phyloP scores from a whole-genome alignment of 2,329 filamentous ascomycete species.

The Nothophaeocryptopus gaeumannii region DNA sequence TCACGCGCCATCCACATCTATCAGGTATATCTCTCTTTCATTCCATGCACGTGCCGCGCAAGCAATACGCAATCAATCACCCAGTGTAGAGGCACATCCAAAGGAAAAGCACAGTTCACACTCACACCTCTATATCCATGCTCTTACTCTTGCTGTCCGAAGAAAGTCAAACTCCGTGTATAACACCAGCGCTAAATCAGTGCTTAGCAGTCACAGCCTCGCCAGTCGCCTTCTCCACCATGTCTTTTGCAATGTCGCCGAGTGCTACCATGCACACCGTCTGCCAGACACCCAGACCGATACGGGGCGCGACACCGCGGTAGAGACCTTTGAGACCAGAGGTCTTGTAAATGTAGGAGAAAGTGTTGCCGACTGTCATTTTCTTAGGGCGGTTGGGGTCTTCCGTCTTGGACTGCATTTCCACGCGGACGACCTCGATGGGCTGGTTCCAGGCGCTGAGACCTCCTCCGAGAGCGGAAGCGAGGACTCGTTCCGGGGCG shows the following conservation, averaged over 20 bases:
- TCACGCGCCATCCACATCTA: no score
- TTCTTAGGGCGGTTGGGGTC: constrained; percentile 99
- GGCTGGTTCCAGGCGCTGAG: constrained; percentile 98
- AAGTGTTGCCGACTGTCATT: constrained; percentile 85
- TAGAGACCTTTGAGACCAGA: constrained; percentile 92
- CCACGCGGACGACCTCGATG: constrained; percentile 98
- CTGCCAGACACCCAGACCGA: constrained; percentile 96
- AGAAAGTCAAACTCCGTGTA: constrained; percentile 1
- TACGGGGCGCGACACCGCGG: constrained; percentile 88
- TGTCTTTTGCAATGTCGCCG: constrained; percentile 75
- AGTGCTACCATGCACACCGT: constrained; percentile 99
- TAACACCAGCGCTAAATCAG: constrained; percentile 37
- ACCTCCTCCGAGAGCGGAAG: constrained; percentile 84
- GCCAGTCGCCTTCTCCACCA: constrained; percentile 63
- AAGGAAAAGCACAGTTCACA: constrained; percentile 4
- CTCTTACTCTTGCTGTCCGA: not conserved
- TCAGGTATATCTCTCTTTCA: no score
- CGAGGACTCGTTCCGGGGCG: constrained; percentile 82
- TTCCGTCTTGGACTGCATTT: constrained; percentile 99
- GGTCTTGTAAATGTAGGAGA: constrained; percentile 80
- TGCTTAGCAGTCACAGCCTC: constrained; percentile 64
- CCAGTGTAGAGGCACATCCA: not conserved
- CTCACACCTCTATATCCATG: not conserved
- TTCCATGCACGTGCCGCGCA: no score
- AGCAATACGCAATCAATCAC: no score